phyloP scores from a whole-genome alignment of 2,329 filamentous ascomycete genomes.

The Penicillium capsulatum region DNA sequence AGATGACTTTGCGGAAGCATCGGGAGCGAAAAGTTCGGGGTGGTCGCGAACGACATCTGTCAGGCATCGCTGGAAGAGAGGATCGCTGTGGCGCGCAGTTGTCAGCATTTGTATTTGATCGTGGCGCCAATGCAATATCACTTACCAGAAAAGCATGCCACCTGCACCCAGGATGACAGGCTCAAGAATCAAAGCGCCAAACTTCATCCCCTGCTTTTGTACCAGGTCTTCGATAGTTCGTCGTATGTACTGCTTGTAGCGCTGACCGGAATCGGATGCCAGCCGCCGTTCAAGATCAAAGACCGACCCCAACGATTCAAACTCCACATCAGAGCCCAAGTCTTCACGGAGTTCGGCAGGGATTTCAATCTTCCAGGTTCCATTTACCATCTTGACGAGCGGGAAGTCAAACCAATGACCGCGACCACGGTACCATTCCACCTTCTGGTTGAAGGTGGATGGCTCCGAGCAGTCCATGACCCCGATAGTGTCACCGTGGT shows the following conservation, averaged over 20 bases:
- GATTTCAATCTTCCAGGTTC: constrained; percentile 61
- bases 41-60: constrained; percentile 62
- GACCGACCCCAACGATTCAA: constrained; percentile 52
- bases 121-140: no score
- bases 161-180: constrained; percentile 76
- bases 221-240: constrained; percentile 52
- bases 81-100: constrained; percentile 55
- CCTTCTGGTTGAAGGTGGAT: constrained; percentile 71
- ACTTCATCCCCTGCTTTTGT: constrained; percentile 56
- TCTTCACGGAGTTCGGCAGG: constrained; percentile 48
- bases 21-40: constrained; percentile 51
- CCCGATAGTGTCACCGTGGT: constrained; percentile 84
- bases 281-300: constrained; percentile 57
- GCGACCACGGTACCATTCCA: constrained; percentile 78
- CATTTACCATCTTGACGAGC: constrained; percentile 61
- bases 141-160: constrained; percentile 75
- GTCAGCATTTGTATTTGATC: background rate
- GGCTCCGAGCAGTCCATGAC: constrained; percentile 84
- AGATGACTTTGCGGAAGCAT: constrained; percentile 9
- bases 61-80: constrained; percentile 71
- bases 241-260: constrained; percentile 60
- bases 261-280: constrained; percentile 42
- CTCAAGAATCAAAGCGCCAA: constrained; percentile 75
- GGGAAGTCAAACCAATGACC: constrained; percentile 82
- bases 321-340: constrained; percentile 44